These are phyloP conservation scores for Candida neerlandica DNA, from an alignment of 1,139 yeast genomes.

Conservation along the genomic window DNA sequence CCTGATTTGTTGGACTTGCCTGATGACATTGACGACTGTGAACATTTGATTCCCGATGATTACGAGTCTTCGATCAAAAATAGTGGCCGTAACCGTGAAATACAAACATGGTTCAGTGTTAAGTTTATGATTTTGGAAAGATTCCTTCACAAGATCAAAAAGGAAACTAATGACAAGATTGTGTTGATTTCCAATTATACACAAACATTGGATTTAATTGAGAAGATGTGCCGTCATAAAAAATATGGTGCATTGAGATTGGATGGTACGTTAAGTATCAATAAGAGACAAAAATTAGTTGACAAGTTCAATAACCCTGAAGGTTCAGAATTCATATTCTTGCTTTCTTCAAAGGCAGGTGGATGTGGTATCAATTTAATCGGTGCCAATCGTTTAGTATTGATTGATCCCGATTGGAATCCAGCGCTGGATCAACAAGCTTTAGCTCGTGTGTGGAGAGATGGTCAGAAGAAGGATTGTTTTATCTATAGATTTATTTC, in stretches of 20 bases:
- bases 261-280: conserved; percentile 91
- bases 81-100: conserved; percentile 48
- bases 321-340: conserved; percentile 82
- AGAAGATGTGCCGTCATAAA: conserved; percentile 74
- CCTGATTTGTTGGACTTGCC: conserved; percentile 83
- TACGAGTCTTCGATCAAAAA: conserved; percentile 45
- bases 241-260: conserved; percentile 80
- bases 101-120: conserved; percentile 62
- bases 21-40: conserved; percentile 72
- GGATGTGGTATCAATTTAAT: conserved; percentile 98
- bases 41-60: conserved; percentile 70
- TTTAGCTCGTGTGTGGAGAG: conserved; percentile 97
- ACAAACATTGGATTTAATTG: conserved; percentile 88
- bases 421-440: conserved; percentile 99
- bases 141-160: conserved; percentile 72
- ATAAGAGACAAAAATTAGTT: conserved; percentile 90
- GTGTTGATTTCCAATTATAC: conserved; percentile 94
- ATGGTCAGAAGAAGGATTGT: conserved; percentile 97
- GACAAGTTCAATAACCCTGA: conserved; percentile 91
- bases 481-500: conserved; percentile 90
- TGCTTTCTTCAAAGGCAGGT: conserved; percentile 95
- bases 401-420: conserved; percentile 98
- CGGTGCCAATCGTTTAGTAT: conserved; percentile 88
- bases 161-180: conserved; percentile 89
- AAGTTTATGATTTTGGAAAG: conserved; percentile 70